These are phyloP conservation scores for Inga oerstediana DNA, from an alignment of 306 rosid genomes.

Conservation along the genomic window DNA sequence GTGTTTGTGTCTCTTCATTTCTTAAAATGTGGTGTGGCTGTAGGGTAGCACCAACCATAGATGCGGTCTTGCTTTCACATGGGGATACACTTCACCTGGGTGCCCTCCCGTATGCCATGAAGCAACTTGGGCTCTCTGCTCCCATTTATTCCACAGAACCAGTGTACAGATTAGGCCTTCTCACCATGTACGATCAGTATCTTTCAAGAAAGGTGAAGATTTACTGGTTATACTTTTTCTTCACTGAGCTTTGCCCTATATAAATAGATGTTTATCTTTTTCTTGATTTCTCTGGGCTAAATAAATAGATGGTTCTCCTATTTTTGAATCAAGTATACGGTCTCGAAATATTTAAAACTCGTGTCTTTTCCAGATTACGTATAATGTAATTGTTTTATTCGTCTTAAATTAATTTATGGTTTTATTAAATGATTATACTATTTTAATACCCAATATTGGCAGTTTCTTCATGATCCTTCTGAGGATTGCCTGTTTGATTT, in stretches of 20 bases:
- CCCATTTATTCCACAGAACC: conserved; percentile 88
- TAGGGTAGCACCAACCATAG: conserved; percentile 83
- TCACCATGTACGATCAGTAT: conserved; percentile 92
- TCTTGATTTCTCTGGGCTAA: conserved; percentile 1
- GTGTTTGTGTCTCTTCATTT: conserved; percentile 22
- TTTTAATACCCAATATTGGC: not conserved
- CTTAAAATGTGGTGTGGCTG: conserved; percentile 28
- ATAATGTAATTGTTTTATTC: not conserved
- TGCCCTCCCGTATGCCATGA: conserved; percentile 86
- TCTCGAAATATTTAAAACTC: not conserved
- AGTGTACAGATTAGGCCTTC: conserved; percentile 84
- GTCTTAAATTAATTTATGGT: not conserved
- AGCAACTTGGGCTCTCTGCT: conserved; percentile 82
- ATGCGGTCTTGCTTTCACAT: conserved; percentile 87
- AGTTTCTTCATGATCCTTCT: not conserved
- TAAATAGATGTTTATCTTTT: not conserved
- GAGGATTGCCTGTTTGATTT: not conserved
- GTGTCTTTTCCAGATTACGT: not conserved
- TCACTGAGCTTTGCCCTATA: not conserved
- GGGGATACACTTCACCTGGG: conserved; percentile 96
- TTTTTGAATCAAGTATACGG: not conserved
- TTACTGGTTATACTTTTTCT: not conserved
- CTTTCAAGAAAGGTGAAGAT: conserved; percentile 76
- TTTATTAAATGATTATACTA: not conserved
- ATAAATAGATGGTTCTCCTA: not conserved